Percentiles rank a stretch among this genome's conserved stretches.
phyloP scores from a whole-genome alignment of 306 rosid genomes.

The Castanea sativa region DNA sequence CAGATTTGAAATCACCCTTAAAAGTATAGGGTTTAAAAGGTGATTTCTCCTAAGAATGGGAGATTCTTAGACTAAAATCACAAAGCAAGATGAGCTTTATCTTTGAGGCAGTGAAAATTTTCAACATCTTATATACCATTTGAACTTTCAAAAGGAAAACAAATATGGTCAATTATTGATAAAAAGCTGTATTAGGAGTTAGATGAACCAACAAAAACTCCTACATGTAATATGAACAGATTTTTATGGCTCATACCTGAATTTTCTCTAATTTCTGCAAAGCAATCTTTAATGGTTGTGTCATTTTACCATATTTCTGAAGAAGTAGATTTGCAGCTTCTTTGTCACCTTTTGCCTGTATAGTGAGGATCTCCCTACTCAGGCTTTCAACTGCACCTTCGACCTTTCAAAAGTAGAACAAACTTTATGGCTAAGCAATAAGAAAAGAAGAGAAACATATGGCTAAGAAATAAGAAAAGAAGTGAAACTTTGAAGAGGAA shows the following conservation, averaged over 20 bases:
- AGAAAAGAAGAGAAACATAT: neutral
- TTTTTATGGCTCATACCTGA: slow-evolving; percentile 51
- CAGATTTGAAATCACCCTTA: too few relatives aligned
- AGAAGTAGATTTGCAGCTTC: slow-evolving; percentile 74
- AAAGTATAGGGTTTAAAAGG: too few relatives aligned
- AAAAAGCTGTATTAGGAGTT: too few relatives aligned
- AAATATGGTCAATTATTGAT: too few relatives aligned
- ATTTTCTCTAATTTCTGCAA: slow-evolving; percentile 63
- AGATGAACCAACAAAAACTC: too few relatives aligned
- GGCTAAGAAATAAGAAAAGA: neutral
- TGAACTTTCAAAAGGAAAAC: too few relatives aligned
- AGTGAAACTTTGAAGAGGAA: neutral
- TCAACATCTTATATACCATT: too few relatives aligned
- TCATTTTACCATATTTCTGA: slow-evolving; percentile 49
- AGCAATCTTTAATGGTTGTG: slow-evolving; percentile 63
- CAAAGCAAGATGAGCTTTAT: too few relatives aligned
- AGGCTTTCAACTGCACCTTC: slow-evolving; percentile 84
- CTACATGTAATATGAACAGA: neutral
- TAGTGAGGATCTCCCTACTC: slow-evolving; percentile 84
- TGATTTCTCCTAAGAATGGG: too few relatives aligned
- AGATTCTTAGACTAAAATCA: too few relatives aligned
- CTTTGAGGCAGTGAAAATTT: too few relatives aligned
- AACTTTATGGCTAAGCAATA: slow-evolving; percentile 6
- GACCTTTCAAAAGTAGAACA: slow-evolving; percentile 38
- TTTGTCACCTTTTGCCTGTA: slow-evolving; percentile 93